Evolutionary conservation across 495 filamentous ascomycete species (phyloP).

Genomic region (Aspergillus indologenus): DNA sequence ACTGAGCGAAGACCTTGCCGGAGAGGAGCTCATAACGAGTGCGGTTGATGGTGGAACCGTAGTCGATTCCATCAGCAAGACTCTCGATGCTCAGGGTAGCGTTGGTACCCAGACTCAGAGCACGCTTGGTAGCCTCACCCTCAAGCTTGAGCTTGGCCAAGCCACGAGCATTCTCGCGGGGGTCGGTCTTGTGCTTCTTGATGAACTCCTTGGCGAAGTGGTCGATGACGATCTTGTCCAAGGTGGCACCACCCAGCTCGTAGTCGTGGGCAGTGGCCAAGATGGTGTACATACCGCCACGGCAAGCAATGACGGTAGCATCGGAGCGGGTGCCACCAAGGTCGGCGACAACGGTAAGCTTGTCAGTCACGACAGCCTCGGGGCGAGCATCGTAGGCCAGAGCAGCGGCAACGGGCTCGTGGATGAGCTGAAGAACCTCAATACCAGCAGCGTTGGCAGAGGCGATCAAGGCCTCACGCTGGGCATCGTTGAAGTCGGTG

Average conservation of each 20-base stretch:
- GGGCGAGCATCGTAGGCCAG: conserved; percentile 89
- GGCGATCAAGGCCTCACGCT: conserved; percentile 73
- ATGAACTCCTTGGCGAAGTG: conserved; percentile 98
- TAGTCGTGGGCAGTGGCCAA: conserved; percentile 94
- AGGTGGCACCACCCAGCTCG: conserved; percentile 73
- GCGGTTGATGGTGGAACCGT: conserved; percentile 84
- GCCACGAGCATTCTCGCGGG: conserved; percentile 71
- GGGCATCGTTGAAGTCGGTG: conserved; percentile 84
- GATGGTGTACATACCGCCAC: conserved; percentile 95
- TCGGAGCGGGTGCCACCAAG: conserved; percentile 91
- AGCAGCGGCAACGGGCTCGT: conserved; percentile 87
- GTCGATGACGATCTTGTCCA: conserved; percentile 89
- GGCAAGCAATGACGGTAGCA: conserved; percentile 81
- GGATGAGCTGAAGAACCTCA: conserved; percentile 87
- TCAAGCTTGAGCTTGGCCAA: conserved; percentile 92
- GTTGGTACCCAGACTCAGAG: conserved; percentile 80
- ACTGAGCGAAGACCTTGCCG: conserved; percentile 76
- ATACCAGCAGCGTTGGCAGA: conserved; percentile 79
- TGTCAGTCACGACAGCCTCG: conserved; percentile 71
- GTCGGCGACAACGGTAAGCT: conserved; percentile 88
- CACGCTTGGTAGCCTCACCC: conserved; percentile 84
- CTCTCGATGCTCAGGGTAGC: conserved; percentile 89
- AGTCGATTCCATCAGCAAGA: conserved; percentile 84
- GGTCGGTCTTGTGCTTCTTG: conserved; percentile 89
- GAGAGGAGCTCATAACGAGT: conserved; percentile 89